phyloP scores from a whole-genome alignment of 2,329 filamentous ascomycete species.

The Apiospora malaysiana region DNA sequence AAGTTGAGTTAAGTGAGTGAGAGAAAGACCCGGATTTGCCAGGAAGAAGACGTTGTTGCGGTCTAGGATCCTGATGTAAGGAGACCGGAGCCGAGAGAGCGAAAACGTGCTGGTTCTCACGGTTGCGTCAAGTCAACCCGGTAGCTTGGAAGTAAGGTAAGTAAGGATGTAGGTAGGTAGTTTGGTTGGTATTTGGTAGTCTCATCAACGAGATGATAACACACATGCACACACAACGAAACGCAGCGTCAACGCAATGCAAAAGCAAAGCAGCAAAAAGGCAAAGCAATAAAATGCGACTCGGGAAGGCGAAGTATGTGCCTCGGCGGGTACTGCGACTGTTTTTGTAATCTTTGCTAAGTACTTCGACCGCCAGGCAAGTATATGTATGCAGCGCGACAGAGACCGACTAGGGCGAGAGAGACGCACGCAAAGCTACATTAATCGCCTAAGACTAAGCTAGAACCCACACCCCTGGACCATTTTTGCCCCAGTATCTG shows the following conservation, averaged over 20 bases:
- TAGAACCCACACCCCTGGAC: constrained; percentile 4
- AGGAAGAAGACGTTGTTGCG: constrained; percentile 4
- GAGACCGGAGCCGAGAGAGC: constrained; percentile 3
- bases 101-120: background rate
- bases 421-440: background rate
- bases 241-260: constrained; percentile 19
- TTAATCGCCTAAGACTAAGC: constrained; percentile 4
- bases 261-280: constrained; percentile 16
- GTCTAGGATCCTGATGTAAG: constrained; percentile 16
- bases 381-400: background rate
- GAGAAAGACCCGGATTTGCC: background rate
- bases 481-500: constrained; percentile 5
- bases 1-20: background rate
- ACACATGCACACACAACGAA: background rate
- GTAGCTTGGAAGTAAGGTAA: background rate
- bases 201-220: background rate
- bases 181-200: background rate
- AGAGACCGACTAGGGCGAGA: background rate
- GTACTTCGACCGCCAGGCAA: background rate
- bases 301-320: constrained; percentile 11
- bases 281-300: constrained; percentile 20
- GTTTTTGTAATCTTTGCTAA: constrained; percentile 18
- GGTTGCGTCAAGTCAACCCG: constrained; percentile 14
- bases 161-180: background rate
- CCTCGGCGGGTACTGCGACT: constrained; percentile 20